Conservation (phyloP, 352 stramenopile genomes). For the Globisporangium sylvaticum region DNA sequence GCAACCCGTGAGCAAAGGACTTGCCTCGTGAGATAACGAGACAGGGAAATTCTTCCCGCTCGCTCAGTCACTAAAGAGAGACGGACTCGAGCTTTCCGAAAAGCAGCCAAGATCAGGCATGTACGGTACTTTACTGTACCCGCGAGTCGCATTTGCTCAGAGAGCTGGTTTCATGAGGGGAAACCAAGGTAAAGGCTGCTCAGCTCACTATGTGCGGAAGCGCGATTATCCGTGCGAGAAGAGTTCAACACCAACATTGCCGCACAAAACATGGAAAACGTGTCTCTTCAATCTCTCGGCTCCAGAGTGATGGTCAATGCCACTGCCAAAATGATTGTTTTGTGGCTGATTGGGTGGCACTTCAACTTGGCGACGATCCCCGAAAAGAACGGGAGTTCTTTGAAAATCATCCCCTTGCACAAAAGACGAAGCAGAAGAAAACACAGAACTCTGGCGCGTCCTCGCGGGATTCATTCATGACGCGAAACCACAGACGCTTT, state of each 20-base stretch:
- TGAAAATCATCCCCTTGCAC: too few species aligned
- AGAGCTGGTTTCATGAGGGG: background rate
- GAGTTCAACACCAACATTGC: background rate
- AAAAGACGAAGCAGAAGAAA: background rate
- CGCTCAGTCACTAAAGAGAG: background rate
- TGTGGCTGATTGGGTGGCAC: background rate
- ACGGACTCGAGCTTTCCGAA: background rate
- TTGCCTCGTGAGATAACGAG: conserved; percentile 2
- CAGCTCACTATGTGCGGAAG: background rate
- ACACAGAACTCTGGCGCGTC: conserved; percentile 2
- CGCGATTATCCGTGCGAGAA: background rate
- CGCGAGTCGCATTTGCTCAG: background rate
- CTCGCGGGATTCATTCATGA: background rate
- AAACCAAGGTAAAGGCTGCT: conserved; percentile 4
- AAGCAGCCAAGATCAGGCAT: background rate
- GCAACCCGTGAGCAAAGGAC: background rate
- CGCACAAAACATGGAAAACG: background rate
- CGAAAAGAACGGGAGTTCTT: background rate
- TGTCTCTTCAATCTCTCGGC: conserved; percentile 9
- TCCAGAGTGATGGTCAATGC: conserved; percentile 9
- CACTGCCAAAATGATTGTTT: conserved; percentile 3
- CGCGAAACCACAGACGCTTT: conserved; percentile 3
- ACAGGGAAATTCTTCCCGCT: background rate
- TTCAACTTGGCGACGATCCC: conserved; percentile 8
- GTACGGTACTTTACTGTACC: background rate